A percentile compares a stretch with the other conserved stretches of the same genome.
These are phyloP conservation scores for Apophysomyces sp. DNA, from an alignment of 371 early-diverging fungal species.

Conservation along the genomic window DNA sequence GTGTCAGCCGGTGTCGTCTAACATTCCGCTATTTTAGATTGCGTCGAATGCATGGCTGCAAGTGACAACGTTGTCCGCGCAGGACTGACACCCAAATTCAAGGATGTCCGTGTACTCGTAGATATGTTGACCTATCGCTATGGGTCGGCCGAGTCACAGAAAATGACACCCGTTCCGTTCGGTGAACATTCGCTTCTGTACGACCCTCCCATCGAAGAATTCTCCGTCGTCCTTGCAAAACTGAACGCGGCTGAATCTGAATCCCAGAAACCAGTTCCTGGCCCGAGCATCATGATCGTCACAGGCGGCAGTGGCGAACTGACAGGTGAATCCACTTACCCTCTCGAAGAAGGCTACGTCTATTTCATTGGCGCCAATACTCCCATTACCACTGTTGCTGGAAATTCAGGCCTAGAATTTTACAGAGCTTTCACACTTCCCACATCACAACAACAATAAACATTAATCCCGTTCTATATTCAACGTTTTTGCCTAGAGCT, in stretches of 20 bases:
- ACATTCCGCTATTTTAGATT: slow-evolving; percentile 57
- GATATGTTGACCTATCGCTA: slow-evolving; percentile 91
- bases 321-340: slow-evolving; percentile 15
- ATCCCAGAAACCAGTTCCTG: slow-evolving; percentile 56
- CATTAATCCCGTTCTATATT: too few relatives aligned
- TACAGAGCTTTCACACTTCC: slow-evolving; percentile 62
- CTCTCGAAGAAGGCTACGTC: slow-evolving; percentile 56
- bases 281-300: slow-evolving; percentile 87
- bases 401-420: slow-evolving; percentile 45
- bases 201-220: slow-evolving; percentile 96
- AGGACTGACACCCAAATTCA: slow-evolving; percentile 97
- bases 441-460: slow-evolving; percentile 10
- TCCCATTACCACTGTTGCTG: slow-evolving; percentile 45
- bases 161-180: slow-evolving; percentile 59
- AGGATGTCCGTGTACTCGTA: slow-evolving; percentile 91
- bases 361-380: slow-evolving; percentile 68
- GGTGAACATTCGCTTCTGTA: slow-evolving; percentile 68
- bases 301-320: slow-evolving; percentile 62
- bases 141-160: slow-evolving; percentile 75
- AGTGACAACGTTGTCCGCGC: slow-evolving; percentile 97
- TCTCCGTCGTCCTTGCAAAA: slow-evolving; percentile 74
- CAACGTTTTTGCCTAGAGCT: too few relatives aligned
- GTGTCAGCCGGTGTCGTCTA: not conserved
- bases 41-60: slow-evolving; percentile 98
- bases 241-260: slow-evolving; percentile 52